A percentile compares a stretch with the other conserved stretches of the same genome.
Conservation (phyloP, 2,329 filamentous ascomycete genomes). For the Rhytidhysteron rufulum region DNA sequence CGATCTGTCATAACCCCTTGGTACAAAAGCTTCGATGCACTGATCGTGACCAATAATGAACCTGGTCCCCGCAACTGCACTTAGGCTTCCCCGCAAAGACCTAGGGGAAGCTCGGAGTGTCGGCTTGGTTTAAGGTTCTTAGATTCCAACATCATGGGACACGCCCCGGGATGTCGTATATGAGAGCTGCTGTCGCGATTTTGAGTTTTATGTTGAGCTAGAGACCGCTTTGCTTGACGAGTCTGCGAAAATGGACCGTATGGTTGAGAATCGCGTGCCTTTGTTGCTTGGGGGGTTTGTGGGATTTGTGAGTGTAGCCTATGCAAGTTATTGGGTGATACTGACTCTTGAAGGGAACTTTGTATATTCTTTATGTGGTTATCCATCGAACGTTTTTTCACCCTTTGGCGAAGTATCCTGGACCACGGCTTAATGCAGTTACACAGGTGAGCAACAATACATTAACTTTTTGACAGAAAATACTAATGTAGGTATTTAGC, state of each 20-base stretch:
- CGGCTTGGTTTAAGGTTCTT: slow-evolving; percentile 11
- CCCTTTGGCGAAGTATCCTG: slow-evolving; percentile 12
- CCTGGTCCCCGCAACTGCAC: no score
- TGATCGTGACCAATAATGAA: no score
- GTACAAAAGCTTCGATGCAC: no score
- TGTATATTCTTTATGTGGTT: slow-evolving; percentile 2
- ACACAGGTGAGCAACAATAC: slow-evolving; percentile 11
- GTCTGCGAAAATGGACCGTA: not conserved
- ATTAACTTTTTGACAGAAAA: no score
- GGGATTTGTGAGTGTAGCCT: slow-evolving; percentile 1
- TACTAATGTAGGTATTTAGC: no score
- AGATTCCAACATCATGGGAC: no score
- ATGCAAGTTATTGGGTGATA: not conserved
- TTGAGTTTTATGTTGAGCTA: no score
- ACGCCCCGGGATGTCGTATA: no score
- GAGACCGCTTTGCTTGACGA: no score
- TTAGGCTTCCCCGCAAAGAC: not conserved
- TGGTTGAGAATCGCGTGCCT: not conserved
- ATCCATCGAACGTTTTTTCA: slow-evolving; percentile 10
- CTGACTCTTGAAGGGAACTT: slow-evolving; percentile 2
- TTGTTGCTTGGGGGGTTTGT: slow-evolving; percentile 4
- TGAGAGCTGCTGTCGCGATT: no score
- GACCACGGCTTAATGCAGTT: slow-evolving; percentile 10
- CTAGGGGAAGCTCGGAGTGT: slow-evolving; percentile 14
- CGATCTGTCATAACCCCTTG: no score